These are phyloP conservation scores for Gossypium rotundifolium DNA, from an alignment of 345 rosid species.

Conservation along the genomic window DNA sequence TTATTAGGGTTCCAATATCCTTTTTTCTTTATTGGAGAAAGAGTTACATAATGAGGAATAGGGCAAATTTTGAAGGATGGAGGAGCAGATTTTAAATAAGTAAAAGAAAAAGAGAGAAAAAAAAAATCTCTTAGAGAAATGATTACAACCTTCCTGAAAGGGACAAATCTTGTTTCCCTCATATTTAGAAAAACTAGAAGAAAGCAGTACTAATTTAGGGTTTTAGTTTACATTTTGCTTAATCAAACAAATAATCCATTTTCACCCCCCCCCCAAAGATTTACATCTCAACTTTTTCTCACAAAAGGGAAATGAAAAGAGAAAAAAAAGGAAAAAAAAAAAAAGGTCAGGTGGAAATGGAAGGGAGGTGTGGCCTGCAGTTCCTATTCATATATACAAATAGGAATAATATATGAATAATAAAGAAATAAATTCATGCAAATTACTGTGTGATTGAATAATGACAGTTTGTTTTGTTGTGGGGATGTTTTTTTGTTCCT, in stretches of 20 bases:
- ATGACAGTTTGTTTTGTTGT: constrained; percentile 39
- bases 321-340: constrained; percentile 18
- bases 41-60: not conserved
- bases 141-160: constrained; percentile 23
- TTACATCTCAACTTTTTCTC: not conserved
- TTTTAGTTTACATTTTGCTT: not conserved
- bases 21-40: not conserved
- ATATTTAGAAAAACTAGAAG: constrained; percentile 17
- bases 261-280: not conserved
- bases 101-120: not conserved
- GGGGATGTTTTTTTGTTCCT: constrained; percentile 51
- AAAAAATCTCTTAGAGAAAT: constrained; percentile 15
- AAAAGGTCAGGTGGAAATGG: constrained; percentile 47
- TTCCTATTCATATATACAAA: not conserved
- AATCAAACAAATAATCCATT: constrained; percentile 6
- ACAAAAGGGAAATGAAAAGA: not conserved
- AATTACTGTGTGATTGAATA: constrained; percentile 41
- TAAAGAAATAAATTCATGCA: constrained; percentile 23
- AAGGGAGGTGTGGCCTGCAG: constrained; percentile 29
- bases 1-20: constrained; percentile 8
- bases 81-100: not conserved
- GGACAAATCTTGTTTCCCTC: constrained; percentile 27
- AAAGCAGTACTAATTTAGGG: constrained; percentile 7
- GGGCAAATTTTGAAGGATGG: not conserved
- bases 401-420: not conserved